A percentile compares a stretch with the other conserved stretches of the same genome.
These are phyloP conservation scores for Solanum sitiens DNA, from an alignment of 257 asterid species.

Conservation along the genomic window DNA sequence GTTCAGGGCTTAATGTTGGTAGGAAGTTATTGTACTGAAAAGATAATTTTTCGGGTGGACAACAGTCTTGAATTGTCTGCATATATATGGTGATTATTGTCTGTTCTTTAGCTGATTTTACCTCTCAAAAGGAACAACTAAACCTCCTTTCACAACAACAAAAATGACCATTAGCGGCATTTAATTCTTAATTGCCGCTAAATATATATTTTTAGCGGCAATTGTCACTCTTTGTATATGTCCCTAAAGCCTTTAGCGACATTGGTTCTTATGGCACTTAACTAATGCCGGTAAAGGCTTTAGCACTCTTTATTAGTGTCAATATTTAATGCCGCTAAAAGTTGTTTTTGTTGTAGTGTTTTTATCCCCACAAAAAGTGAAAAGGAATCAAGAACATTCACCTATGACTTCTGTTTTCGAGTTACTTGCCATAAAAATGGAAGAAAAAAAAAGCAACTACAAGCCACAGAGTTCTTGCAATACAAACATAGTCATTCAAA, in stretches of 20 bases:
- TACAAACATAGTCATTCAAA: not conserved
- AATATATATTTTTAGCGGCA: too few relatives aligned
- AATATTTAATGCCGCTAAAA: too few relatives aligned
- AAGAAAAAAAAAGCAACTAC: not conserved
- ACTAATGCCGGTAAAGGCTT: too few relatives aligned
- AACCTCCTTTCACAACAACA: too few relatives aligned
- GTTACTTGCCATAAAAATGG: not conserved
- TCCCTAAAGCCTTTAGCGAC: too few relatives aligned
- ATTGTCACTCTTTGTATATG: too few relatives aligned
- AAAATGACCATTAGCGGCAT: too few relatives aligned
- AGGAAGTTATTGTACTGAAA: constrained; percentile 80
- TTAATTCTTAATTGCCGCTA: too few relatives aligned
- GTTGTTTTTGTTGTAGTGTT: too few relatives aligned
- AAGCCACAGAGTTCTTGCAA: not conserved
- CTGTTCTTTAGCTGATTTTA: not conserved
- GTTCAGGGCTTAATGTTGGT: constrained; percentile 32
- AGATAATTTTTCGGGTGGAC: constrained; percentile 49
- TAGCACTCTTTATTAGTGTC: too few relatives aligned
- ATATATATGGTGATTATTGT: not conserved
- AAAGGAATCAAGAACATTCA: not conserved
- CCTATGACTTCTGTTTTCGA: not conserved
- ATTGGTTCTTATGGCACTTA: too few relatives aligned
- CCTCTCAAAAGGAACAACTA: not conserved
- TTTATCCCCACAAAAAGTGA: not conserved
- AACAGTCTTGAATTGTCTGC: constrained; percentile 8